Evolutionary conservation across 2,329 filamentous ascomycete genomes (phyloP), one percentile per base, ranked within the genome.

Genomic region (Neurospora sp.): DNA sequence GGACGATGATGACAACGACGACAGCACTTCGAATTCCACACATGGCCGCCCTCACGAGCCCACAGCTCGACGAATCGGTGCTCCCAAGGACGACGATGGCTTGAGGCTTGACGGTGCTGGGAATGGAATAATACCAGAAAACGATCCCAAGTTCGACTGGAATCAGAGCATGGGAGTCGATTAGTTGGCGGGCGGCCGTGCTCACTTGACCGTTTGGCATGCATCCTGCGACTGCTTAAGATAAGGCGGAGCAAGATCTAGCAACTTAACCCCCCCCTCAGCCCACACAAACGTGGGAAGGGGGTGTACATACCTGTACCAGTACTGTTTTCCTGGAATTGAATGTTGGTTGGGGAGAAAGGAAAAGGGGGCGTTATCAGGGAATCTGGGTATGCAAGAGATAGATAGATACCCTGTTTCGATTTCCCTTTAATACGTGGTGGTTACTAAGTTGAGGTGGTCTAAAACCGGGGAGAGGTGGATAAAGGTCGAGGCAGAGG

Each of bases 101-200:
- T 46, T 58, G 7, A 62, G 66, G 10, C 66, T 52, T 6, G 66
- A 75, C 15, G 39, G 15, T 42, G 39, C 39, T 17, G 6, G 39
- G 39, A 42, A 17, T 69, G 71, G 72, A 69, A 67, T 67, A 66
- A 67, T 67, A 66, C 68, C 66, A 33, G 28, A 52, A 13, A 67
- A 69, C 58, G 72, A 36, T 17, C 38, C 70, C 11, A 72, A 74
- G 1, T 72, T 76, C 40, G 74, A 79, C 46, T 76, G 71, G 72
- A 75, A 73, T 68, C 74, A 75, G 43, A 77, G 74, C 73, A 77
- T 76, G 76, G 78, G 78, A 28, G 77, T 81, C 66, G 79, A 81
- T 71, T 81, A 77, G 69, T 28, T 38, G 28, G 11, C 36, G 11
- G 23, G 66, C 36, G 11, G 23, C 39, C 11, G 40, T 6, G 40